Percentiles rank a stretch among this genome's conserved stretches.
Conservation (phyloP, 2,329 filamentous ascomycete genomes). For the Pseudonectria buxi region DNA sequence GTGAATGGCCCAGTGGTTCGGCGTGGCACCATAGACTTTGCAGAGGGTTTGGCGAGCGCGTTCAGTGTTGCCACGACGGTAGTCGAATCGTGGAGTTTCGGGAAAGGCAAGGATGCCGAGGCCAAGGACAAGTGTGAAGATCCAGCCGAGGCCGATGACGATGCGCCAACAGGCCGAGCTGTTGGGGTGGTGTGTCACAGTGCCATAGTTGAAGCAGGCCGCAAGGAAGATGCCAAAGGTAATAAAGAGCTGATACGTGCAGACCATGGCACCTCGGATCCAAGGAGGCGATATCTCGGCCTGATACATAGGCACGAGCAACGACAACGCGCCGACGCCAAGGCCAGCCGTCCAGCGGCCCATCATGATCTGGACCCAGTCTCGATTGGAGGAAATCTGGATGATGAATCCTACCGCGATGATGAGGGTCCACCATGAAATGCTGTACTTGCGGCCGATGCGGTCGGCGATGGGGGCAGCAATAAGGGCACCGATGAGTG, state of each 20-base stretch:
- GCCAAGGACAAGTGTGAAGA: conserved; percentile 43
- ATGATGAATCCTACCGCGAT: conserved; percentile 62
- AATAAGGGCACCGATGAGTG: conserved; percentile 51
- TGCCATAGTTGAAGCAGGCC: conserved; percentile 57
- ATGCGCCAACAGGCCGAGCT: conserved; percentile 54
- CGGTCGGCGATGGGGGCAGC: conserved; percentile 59
- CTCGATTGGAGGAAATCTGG: conserved; percentile 47
- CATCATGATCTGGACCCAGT: conserved; percentile 60
- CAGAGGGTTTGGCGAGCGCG: conserved; percentile 42
- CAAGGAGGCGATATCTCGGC: conserved; percentile 62
- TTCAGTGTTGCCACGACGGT: conserved; percentile 39
- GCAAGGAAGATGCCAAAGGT: conserved; percentile 60
- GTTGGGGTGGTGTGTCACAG: conserved; percentile 35
- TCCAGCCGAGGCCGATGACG: conserved; percentile 47
- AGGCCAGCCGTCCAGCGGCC: conserved; percentile 60
- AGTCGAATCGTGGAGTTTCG: conserved; percentile 47
- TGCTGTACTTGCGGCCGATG: conserved; percentile 56
- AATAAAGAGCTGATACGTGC: conserved; percentile 65
- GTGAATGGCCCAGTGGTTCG: conserved; percentile 38
- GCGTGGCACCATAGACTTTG: conserved; percentile 38
- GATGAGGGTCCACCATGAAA: conserved; percentile 54
- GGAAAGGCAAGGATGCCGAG: conserved; percentile 43
- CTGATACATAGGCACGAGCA: conserved; percentile 66
- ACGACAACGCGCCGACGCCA: conserved; percentile 58
- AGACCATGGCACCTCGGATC: conserved; percentile 59